Evolutionary conservation across 768 basidiomycete species (phyloP), one percentile per base, ranked within the genome.

Genomic region (Phanerodontia chrysosporium): DNA sequence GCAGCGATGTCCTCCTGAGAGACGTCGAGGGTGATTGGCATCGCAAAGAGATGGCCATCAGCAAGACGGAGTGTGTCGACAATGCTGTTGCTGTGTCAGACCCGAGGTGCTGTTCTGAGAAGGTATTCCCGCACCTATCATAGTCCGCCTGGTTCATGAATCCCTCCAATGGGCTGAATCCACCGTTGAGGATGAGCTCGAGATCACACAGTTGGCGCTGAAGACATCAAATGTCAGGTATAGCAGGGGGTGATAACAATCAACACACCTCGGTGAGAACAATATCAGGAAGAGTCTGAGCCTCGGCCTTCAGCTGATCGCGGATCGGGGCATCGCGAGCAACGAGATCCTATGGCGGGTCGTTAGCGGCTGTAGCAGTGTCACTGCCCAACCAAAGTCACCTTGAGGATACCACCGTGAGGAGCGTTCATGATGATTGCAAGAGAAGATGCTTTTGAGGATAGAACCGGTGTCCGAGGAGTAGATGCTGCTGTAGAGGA

Each of bases 91-190:
- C 59, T 44, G 21, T 8, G 36, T 49, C 57, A 27, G 62, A 35
- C 67, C 16, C 59, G 25, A 18, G 25, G 5, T 3, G 30, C 18
- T 7, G 25, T 36, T 22, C 42, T 35, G 21, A 22, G 18, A 61
- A 51, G 12, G 25, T 45, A n/a, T 8, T 57, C n/a, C 46, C 78
- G 58, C 62, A 90, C 95, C 86, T 87, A 52, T 80, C 86, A 75
- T 98, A 99, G 73, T 99, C 95, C 51, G 74, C 78, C 76, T 98
- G 84, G 71, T 84, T 90, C 89, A 98, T 86, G 78, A 98, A 99
- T 7, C 97, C 96, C 72, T 98, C 96, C 22, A 99, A 80, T 45
- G 97, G 97, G 64, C 95, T 98, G 78, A 99, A 99, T 10, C 97
- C 97, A 58, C 97, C 97, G 75, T 95, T 98, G 53, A 86, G 80